Base-by-base conservation (phyloP, 371 early-diverging fungal species). In the Fennellomyces sp. region DNA sequence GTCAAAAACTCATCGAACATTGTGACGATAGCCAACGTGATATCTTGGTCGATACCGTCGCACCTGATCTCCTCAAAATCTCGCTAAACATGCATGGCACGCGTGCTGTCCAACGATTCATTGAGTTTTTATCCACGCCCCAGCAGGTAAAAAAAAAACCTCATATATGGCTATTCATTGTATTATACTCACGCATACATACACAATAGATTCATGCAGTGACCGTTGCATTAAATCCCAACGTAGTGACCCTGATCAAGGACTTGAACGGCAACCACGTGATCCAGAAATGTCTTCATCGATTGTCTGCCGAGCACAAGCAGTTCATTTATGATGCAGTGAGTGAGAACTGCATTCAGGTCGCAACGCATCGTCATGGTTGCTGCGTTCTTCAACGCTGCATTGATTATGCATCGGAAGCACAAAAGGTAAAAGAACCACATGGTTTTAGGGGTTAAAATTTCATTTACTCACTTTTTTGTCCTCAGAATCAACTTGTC, bases 261-360 rank as follows among this genome's bases (percentile, higher is more conserved):
- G 97, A 97, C 69, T 85, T 97, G 42, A 99, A 99, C 70, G 98
- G 99, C 48, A 99, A 99, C 77, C 99, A 99, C 66, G 98, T 98
- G 26, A 90, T 99, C 50, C 99, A 99, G 77, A 98, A 97, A 75
- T 96, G 96, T 64, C 84, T 99, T 38, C 89, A 90, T 68, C 78
- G 84, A 28, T 69, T 95, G 41, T 75, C 83, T 3, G 70, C 86
- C 4, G 83, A 86, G 55, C 76, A 93, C 64, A 92, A 92, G 58
- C 90, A 94, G 80, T 97, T 96, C 60, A 88, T 97, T 47, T 94
- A 91, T 63, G 87, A 94, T 58, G 90, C 92, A 19, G 94, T 99
- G 29, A 86, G 92, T 49, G 69, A 83, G n/a, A 77, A 95, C 70
- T 94, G 94, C 65, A 75, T 89, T 30, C 87, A 94, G 55, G 91